Evolutionary conservation across 129 eudicot species (phyloP).

Genomic region (Dittrichia graveolens): DNA sequence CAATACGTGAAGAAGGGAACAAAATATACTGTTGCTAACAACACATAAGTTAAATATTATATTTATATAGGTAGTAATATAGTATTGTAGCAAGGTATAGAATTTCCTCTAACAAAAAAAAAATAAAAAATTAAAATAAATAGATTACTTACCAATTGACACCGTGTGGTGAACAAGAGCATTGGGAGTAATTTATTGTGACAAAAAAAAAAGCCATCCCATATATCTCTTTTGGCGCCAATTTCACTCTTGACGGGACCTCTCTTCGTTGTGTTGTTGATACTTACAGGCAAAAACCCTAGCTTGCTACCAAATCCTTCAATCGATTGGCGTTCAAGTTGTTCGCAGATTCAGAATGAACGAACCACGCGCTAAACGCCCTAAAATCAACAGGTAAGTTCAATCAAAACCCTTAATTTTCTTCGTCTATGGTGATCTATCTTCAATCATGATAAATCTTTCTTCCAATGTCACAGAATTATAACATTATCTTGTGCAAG

Average conservation of each 20-base stretch:
- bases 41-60: no score
- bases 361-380: slow-evolving; percentile 58
- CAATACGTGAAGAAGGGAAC: no score
- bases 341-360: slow-evolving; percentile 40
- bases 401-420: slow-evolving; percentile 8
- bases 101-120: no score
- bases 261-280: background rate
- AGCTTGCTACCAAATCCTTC: slow-evolving; percentile 5
- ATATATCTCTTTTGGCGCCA: slow-evolving; percentile 27
- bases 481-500: background rate
- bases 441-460: background rate
- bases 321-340: background rate
- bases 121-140: no score
- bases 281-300: slow-evolving; percentile 25
- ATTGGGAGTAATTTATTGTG: background rate
- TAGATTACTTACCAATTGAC: no score
- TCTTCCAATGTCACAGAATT: background rate
- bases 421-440: background rate
- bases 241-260: background rate
- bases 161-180: background rate
- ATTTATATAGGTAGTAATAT: no score
- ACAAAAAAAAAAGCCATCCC: background rate
- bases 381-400: slow-evolving; percentile 57
- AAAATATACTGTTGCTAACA: no score
- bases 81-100: no score